These are phyloP conservation scores for Acacia melanoxylon DNA, from an alignment of 306 rosid species.

Conservation along the genomic window DNA sequence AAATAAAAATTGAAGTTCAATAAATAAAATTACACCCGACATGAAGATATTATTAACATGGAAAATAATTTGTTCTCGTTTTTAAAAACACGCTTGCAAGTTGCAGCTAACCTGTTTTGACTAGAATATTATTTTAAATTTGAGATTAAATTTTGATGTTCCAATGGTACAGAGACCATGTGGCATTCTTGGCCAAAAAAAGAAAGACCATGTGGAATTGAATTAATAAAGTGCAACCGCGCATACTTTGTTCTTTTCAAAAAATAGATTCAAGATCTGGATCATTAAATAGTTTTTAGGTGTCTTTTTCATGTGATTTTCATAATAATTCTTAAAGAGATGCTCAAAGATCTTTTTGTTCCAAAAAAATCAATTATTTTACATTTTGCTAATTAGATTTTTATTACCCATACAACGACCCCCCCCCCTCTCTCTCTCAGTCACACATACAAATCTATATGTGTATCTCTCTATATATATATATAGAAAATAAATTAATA, in stretches of 20 bases:
- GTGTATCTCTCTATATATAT: too few relatives aligned
- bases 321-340: neutral
- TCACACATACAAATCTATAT: neutral
- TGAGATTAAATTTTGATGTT: neutral
- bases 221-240: neutral
- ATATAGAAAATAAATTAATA: too few relatives aligned
- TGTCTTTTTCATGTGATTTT: neutral
- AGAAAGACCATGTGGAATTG: neutral
- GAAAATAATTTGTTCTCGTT: neutral
- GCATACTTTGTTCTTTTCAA: neutral
- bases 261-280: neutral
- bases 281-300: neutral
- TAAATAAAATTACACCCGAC: neutral
- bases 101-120: neutral
- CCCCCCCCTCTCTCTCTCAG: neutral
- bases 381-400: neutral
- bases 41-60: neutral
- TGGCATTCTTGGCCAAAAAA: neutral
- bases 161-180: neutral
- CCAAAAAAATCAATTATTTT: neutral
- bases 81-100: neutral
- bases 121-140: neutral
- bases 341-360: neutral
- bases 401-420: neutral
- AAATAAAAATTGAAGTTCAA: neutral